Evolutionary conservation across 495 filamentous ascomycete species (phyloP), one percentile per base, ranked within the genome.

Genomic region (Aspergillus heteromorphus): DNA sequence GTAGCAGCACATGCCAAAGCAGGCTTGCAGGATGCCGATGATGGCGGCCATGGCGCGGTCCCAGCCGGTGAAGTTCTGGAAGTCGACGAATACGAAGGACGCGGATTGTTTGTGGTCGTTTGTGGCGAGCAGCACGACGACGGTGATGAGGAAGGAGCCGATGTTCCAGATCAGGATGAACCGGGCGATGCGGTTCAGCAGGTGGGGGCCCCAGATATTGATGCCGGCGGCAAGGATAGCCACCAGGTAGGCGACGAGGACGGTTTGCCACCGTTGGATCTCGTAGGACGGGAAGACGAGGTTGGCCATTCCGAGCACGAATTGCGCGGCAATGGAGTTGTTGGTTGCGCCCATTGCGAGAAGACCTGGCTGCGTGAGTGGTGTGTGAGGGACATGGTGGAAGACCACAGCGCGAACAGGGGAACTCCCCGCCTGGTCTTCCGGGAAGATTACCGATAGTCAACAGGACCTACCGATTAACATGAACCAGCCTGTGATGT

Each of bases 1-100:
- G 52, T 75, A 78, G 55, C 78, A 79, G 59, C 74, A 78, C 80
- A 84, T 82, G 16, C 80, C 80, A 53, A 84, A 83, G 6, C 73
- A 77, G 52, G 72, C 70, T 55, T 84, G 81, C 16, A 84, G 57
- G 16, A 82, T 70, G n/a, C 81, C 81, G 13, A 83, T 54, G 20
- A 83, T 75, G 0, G 75, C 76, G 9, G 75, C 70, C 65, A 81
- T 82, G 0, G 73, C 68, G 6, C 67, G 62, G 16, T 71, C 69
- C 53, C 79, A 82, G 19, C 81, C 81, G 1, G 79, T 77, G 40
- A 72, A 68, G 53, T 83, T 83, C 54, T 83, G 74, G 60, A 84
- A 83, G 13, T 81, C 73, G 2, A 58, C 51, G 64, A 83, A 83
- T 13, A 83, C 81, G 51, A 84, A 83, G 34, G 71, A 75, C 3